A percentile compares a stretch with the other conserved stretches of the same genome.
Conservation (phyloP, 1,284 basidiomycete genomes). For the Sphaerobolus stellatus region DNA sequence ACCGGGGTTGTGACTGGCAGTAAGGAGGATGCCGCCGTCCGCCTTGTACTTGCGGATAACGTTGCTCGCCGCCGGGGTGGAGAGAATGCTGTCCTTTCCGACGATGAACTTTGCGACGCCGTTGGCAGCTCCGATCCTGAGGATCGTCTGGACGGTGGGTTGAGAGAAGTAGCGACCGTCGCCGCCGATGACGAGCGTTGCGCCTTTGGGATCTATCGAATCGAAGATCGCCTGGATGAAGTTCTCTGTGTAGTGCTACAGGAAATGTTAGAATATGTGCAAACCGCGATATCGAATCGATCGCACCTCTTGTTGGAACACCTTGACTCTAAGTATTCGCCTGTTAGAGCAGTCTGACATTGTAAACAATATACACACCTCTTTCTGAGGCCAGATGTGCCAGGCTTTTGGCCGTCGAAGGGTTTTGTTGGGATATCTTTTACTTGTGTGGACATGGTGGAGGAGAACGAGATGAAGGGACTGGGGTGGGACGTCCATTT, state of each 20-base stretch:
- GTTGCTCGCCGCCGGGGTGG: slow-evolving; percentile 96
- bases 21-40: slow-evolving; percentile 94
- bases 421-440: slow-evolving; percentile 72
- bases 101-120: slow-evolving; percentile 87
- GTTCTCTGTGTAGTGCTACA: slow-evolving; percentile 97
- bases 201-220: slow-evolving; percentile 79
- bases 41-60: slow-evolving; percentile 96
- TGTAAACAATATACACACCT: slow-evolving; percentile 47
- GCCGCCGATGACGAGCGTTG: slow-evolving; percentile 93
- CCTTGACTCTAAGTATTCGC: slow-evolving; percentile 67
- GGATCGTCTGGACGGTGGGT: slow-evolving; percentile 88
- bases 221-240: slow-evolving; percentile 95
- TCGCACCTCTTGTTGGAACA: slow-evolving; percentile 85
- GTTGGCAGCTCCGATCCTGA: slow-evolving; percentile 90
- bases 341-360: slow-evolving; percentile 8
- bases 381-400: slow-evolving; percentile 93
- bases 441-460: slow-evolving; percentile 44
- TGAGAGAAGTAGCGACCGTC: slow-evolving; percentile 95
- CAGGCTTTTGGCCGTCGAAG: slow-evolving; percentile 90
- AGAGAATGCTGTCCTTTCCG: slow-evolving; percentile 88
- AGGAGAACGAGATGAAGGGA: slow-evolving; percentile 1
- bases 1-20: slow-evolving; percentile 98
- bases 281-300: slow-evolving; percentile 14
- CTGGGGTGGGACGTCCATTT: neutral
- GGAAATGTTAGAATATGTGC: slow-evolving; percentile 10